Evolutionary conservation across 257 asterid genomes (phyloP).

Genomic region (Plantago elongata): DNA sequence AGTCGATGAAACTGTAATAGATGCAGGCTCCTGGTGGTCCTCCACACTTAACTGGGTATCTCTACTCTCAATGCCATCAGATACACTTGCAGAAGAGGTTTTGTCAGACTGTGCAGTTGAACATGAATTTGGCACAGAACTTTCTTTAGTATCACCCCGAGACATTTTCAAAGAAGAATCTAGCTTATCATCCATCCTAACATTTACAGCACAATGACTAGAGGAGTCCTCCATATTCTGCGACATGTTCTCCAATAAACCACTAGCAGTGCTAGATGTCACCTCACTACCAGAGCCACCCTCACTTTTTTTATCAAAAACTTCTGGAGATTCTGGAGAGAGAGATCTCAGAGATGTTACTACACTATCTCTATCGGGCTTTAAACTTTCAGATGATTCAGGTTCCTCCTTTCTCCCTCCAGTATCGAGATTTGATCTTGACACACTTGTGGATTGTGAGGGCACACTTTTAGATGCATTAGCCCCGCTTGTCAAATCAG

Average conservation of each 20-base stretch:
- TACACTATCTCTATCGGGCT: conserved; percentile 14
- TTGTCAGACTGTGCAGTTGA: conserved; percentile 25
- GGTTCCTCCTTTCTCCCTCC: conserved; percentile 20
- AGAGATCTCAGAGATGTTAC: conserved; percentile 30
- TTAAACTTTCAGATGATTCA: conserved; percentile 22
- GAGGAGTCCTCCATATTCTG: conserved; percentile 29
- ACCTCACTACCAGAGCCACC: conserved; percentile 31
- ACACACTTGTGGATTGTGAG: conserved; percentile 21
- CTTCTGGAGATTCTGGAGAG: conserved; percentile 34
- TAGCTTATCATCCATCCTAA: conserved; percentile 23
- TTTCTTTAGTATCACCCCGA: conserved; percentile 17
- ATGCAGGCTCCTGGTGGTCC: conserved; percentile 28
- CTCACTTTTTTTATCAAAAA: conserved; percentile 19
- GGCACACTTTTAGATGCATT: conserved; percentile 24
- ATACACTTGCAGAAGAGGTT: conserved; percentile 17
- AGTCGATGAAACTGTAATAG: conserved; percentile 28
- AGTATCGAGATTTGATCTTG: conserved; percentile 27
- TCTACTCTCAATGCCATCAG: conserved; percentile 21
- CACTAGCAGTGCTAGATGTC: conserved; percentile 21
- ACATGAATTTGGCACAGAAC: conserved; percentile 21
- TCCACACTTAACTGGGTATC: conserved; percentile 21
- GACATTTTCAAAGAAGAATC: conserved; percentile 22
- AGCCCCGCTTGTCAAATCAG: conserved; percentile 22
- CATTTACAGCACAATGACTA: conserved; percentile 23
- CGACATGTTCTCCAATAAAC: conserved; percentile 19